phyloP scores from a whole-genome alignment of 2,329 filamentous ascomycete genomes.

The Pyrenochaeta sp. region DNA sequence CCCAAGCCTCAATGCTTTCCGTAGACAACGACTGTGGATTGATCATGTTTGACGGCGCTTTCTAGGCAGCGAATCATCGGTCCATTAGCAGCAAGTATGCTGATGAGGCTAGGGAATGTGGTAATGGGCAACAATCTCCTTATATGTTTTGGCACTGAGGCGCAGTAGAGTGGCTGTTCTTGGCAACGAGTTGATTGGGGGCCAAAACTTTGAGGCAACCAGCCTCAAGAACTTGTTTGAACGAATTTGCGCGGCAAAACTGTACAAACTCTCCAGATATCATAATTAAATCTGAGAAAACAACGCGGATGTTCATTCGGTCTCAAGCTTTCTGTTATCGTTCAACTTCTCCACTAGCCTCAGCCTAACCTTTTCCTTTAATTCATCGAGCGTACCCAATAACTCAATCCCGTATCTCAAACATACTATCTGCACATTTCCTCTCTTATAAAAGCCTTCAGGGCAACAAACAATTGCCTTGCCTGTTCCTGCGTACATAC shows the following conservation, averaged over 20 bases:
- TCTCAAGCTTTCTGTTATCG: background rate
- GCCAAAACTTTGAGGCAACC: background rate
- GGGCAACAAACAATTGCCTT: constrained; percentile 64
- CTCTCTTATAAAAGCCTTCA: constrained; percentile 65
- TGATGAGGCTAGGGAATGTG: background rate
- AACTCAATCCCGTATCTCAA: constrained; percentile 56
- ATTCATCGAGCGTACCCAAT: constrained; percentile 52
- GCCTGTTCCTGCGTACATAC: constrained; percentile 56
- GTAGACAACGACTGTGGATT: background rate
- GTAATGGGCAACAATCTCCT: background rate
- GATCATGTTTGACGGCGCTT: background rate
- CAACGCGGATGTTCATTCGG: background rate
- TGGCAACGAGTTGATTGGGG: background rate
- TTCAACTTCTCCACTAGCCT: constrained; percentile 21
- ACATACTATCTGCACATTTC: constrained; percentile 68
- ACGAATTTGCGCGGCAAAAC: background rate
- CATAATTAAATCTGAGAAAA: background rate
- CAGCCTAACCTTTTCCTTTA: constrained; percentile 46
- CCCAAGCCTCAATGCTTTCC: background rate
- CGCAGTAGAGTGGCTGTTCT: background rate
- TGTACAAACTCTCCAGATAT: background rate
- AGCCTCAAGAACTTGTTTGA: background rate
- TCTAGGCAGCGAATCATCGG: background rate
- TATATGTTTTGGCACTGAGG: background rate
- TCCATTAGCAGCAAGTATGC: background rate